Conservation (phyloP, 192 early-diverging fungal species). For the Rhizophagus sp. region DNA sequence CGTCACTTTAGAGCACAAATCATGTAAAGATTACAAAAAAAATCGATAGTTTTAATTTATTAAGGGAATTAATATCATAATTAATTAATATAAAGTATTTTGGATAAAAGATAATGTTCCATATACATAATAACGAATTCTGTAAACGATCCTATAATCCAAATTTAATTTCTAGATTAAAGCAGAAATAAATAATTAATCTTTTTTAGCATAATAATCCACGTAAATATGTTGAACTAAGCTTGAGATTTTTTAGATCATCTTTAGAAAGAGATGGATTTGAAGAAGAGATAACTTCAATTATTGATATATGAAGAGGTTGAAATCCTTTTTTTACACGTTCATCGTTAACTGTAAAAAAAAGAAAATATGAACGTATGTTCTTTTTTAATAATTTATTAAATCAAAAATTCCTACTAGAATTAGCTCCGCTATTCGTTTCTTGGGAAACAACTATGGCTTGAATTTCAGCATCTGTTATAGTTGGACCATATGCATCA, state of each 20-base stretch:
- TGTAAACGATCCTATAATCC: no score
- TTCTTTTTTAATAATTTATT: not conserved
- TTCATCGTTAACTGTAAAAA: slow-evolving; percentile 71
- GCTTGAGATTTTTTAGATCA: slow-evolving; percentile 60
- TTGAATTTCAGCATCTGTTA: slow-evolving; percentile 67
- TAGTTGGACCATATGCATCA: slow-evolving; percentile 88
- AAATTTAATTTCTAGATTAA: not conserved
- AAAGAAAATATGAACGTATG: not conserved
- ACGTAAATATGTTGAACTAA: slow-evolving; percentile 81
- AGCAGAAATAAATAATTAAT: not conserved
- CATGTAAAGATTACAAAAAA: slow-evolving; percentile 41
- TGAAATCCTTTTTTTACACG: slow-evolving; percentile 55
- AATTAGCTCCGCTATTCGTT: slow-evolving; percentile 70
- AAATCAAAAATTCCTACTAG: slow-evolving; percentile 48
- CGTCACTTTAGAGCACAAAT: slow-evolving; percentile 85
- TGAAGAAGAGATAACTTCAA: slow-evolving; percentile 65
- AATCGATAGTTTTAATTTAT: not conserved
- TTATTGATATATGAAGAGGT: slow-evolving; percentile 65
- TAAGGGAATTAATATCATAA: no score
- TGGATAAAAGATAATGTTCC: no score
- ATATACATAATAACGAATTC: no score
- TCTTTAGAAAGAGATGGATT: slow-evolving; percentile 39
- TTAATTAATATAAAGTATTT: no score
- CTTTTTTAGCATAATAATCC: slow-evolving; percentile 32
- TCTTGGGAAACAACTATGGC: slow-evolving; percentile 85